These are phyloP conservation scores for Termitomyces sp. DNA, from an alignment of 768 basidiomycete species.

Conservation along the genomic window DNA sequence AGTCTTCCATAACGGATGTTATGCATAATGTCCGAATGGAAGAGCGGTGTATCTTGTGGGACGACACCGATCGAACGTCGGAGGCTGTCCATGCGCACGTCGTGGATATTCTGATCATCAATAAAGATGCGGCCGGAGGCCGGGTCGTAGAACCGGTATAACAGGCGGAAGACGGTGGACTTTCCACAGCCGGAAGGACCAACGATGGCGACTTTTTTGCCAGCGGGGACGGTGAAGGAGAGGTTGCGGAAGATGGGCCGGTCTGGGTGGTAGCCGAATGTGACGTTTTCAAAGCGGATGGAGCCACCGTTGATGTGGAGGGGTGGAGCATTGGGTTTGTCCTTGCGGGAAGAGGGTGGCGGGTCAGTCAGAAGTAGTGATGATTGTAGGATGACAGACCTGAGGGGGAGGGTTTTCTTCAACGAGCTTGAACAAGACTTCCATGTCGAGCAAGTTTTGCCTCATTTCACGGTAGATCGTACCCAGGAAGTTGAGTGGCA, in stretches of 20 bases:
- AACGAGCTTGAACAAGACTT: conserved; percentile 85
- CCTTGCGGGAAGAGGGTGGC: conserved; percentile 32
- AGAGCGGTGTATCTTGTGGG: conserved; percentile 96
- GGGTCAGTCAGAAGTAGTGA: neutral
- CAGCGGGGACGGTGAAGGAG: conserved; percentile 89
- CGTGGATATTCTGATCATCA: conserved; percentile 82
- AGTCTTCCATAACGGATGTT: conserved; percentile 92
- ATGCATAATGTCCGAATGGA: conserved; percentile 93
- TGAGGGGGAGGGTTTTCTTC: conserved; percentile 69
- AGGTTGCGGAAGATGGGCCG: conserved; percentile 88
- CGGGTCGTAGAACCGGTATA: conserved; percentile 94
- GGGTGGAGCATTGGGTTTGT: conserved; percentile 61
- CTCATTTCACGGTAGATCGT: conserved; percentile 96
- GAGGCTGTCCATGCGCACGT: conserved; percentile 66
- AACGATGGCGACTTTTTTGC: conserved; percentile 95
- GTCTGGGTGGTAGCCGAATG: conserved; percentile 86
- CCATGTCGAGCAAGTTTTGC: conserved; percentile 97
- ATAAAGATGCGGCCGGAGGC: conserved; percentile 72
- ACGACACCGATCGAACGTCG: conserved; percentile 84
- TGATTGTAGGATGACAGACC: conserved; percentile 25
- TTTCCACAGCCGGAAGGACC: conserved; percentile 98
- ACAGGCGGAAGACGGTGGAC: conserved; percentile 90
- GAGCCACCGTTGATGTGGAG: conserved; percentile 73
- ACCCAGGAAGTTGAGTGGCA: conserved; percentile 95
- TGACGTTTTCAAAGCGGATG: conserved; percentile 89